Evolutionary conservation across 1,139 yeast genomes (phyloP).

Genomic region (Pneumocystis jirovecii): DNA sequence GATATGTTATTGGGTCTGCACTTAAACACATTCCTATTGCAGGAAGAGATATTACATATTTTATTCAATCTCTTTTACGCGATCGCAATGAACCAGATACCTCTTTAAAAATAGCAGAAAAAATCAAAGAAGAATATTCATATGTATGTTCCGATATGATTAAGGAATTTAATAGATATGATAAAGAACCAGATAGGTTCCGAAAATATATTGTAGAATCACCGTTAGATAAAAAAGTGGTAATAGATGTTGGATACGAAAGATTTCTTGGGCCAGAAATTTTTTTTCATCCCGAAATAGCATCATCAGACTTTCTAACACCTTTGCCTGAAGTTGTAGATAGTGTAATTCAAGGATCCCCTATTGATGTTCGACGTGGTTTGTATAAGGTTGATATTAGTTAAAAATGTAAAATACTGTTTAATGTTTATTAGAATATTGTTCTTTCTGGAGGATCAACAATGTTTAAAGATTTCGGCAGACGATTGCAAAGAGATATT

Average conservation of each 20-base stretch:
- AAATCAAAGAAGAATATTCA: slow-evolving; percentile 88
- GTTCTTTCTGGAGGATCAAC: slow-evolving; percentile 95
- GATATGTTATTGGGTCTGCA: slow-evolving; percentile 94
- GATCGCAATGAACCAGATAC: slow-evolving; percentile 96
- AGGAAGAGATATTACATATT: slow-evolving; percentile 90
- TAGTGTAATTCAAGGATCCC: slow-evolving; percentile 84
- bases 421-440: slow-evolving; percentile 40
- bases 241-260: slow-evolving; percentile 92
- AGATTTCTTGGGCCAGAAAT: slow-evolving; percentile 96
- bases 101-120: slow-evolving; percentile 86
- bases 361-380: slow-evolving; percentile 95
- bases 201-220: slow-evolving; percentile 87
- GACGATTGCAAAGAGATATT: slow-evolving; percentile 91
- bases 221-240: slow-evolving; percentile 44
- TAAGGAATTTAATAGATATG: slow-evolving; percentile 87
- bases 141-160: slow-evolving; percentile 97
- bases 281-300: slow-evolving; percentile 94
- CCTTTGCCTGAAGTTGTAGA: slow-evolving; percentile 94
- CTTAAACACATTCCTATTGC: slow-evolving; percentile 96
- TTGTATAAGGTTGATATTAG: slow-evolving; percentile 37
- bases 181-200: slow-evolving; percentile 84
- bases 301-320: slow-evolving; percentile 84
- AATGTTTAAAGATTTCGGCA: slow-evolving; percentile 95
- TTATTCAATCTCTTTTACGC: slow-evolving; percentile 82
- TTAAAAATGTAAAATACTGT: not conserved